Percentiles rank a stretch among this genome's conserved stretches.
Conservation (phyloP, 176 grass and related monocot species). For the Elymus sibiricus region DNA sequence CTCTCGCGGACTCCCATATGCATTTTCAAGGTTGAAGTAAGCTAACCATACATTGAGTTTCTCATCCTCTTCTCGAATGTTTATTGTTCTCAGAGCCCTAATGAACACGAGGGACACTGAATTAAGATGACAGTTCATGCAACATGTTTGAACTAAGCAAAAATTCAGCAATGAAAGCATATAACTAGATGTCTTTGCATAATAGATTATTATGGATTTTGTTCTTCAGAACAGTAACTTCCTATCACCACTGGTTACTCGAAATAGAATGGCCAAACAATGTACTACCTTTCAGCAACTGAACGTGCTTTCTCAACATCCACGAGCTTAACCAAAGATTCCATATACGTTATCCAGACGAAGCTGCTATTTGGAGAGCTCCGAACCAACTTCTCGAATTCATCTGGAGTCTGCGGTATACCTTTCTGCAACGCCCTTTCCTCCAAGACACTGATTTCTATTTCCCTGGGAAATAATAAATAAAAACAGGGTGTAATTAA, state of each 20-base stretch:
- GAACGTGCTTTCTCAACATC: conserved; percentile 77
- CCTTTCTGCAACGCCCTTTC: conserved; percentile 72
- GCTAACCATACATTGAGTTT: conserved; percentile 97
- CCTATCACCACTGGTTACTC: not conserved
- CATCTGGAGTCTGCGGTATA: conserved; percentile 70
- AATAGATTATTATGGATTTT: not conserved
- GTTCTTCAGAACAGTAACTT: not conserved
- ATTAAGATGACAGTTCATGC: conserved; percentile 10
- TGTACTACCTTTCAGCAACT: conserved; percentile 80
- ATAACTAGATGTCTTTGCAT: not conserved
- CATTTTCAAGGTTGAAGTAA: conserved; percentile 96
- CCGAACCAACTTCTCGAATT: conserved; percentile 89
- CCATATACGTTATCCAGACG: conserved; percentile 97
- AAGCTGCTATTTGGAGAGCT: conserved; percentile 89
- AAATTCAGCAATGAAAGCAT: not conserved
- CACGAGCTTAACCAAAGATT: conserved; percentile 59
- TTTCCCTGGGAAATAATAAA: conserved; percentile 44
- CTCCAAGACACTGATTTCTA: conserved; percentile 83
- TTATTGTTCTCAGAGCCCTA: conserved; percentile 93
- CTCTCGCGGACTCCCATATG: conserved; percentile 80
- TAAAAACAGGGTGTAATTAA: conserved; percentile 11
- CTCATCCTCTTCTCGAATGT: conserved; percentile 69
- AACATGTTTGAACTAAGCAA: not conserved
- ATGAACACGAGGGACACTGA: not conserved
- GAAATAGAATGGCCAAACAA: not conserved